Base-by-base conservation (phyloP, 768 basidiomycete genomes). In the Artomyces pyxidatus region DNA sequence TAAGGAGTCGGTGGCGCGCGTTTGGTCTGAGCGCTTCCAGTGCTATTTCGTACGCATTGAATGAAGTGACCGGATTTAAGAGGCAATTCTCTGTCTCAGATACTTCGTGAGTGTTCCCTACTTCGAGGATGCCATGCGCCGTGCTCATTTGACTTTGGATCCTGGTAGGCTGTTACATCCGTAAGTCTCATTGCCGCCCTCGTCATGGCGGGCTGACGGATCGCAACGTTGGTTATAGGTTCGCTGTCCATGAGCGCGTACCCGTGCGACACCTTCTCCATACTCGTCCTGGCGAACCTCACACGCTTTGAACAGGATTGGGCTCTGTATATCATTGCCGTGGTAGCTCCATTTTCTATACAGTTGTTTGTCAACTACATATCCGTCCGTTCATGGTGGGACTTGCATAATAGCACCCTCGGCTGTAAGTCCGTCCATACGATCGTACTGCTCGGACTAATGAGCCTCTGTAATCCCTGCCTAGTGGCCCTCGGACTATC, bases 301-400 rank as follows among this genome's bases (percentile, higher is more conserved):
- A 40, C 26, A 53, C 58, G 39, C 11, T 16, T 35, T 42, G 21
- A 19, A 49, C 41, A 62, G 61, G 19, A 56, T 16, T 19, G 16
- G 5, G 54, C 58, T 9, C 54, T 67, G 10, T 63, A 59, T 37
- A 30, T 72, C 48, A 68, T 78, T 32, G 73, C 75, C 10, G 41
- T 76, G 26, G 77, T 83, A 3, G 72, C 87, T 3, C 94, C 94
- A 0, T 62, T 88, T 17, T 58, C 80, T 39, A 66, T 90, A 38
- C 80, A 89, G 59, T 73, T 82, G 17, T 55, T 80, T 17, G 74
- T 94, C 56, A 88, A 88, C 56, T 50, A 81, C 21, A 42, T 87
- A 11, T 84, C 89, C 21, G 70, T 90, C 25, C 77, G 85, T 16
- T 85, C 81, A 3, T 81, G 80, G 71, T 96, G 92, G 92, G 94